Evolutionary conservation across 2,329 filamentous ascomycete species (phyloP).

Genomic region (Xylariaceae sp.): DNA sequence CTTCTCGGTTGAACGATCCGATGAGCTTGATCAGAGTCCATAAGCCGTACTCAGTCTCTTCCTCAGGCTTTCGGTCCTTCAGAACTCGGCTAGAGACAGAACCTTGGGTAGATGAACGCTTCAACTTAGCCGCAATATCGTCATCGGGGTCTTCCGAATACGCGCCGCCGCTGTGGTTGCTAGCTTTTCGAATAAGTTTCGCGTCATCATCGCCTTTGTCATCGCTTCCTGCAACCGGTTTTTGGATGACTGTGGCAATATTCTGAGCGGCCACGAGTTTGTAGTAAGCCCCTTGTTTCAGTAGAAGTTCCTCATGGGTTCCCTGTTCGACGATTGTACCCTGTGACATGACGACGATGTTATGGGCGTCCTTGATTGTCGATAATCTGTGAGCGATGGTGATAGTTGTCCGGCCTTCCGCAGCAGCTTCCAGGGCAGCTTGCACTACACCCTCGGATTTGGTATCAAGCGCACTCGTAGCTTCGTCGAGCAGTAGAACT

Average conservation of each 20-base stretch:
- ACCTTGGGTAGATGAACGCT: slow-evolving; percentile 49
- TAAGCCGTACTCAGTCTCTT: slow-evolving; percentile 57
- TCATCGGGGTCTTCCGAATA: slow-evolving; percentile 56
- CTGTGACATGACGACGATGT: slow-evolving; percentile 86
- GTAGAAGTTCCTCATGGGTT: slow-evolving; percentile 73
- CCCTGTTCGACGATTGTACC: slow-evolving; percentile 91
- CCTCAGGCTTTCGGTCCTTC: slow-evolving; percentile 46
- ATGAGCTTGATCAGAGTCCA: slow-evolving; percentile 76
- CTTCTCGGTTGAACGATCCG: slow-evolving; percentile 68
- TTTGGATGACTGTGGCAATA: slow-evolving; percentile 53
- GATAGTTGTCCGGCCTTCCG: slow-evolving; percentile 85
- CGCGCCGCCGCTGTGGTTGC: slow-evolving; percentile 35
- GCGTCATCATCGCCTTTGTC: slow-evolving; percentile 38
- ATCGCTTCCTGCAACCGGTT: slow-evolving; percentile 45
- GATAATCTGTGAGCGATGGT: slow-evolving; percentile 93
- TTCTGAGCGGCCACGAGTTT: slow-evolving; percentile 84
- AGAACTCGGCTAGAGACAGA: slow-evolving; percentile 68
- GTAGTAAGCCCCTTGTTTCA: slow-evolving; percentile 66
- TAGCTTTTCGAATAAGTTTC: slow-evolving; percentile 43
- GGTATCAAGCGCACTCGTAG: slow-evolving; percentile 88
- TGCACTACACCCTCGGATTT: slow-evolving; percentile 94
- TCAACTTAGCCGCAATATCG: slow-evolving; percentile 52
- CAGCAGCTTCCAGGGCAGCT: slow-evolving; percentile 79
- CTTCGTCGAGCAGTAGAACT: slow-evolving; percentile 87
- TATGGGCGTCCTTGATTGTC: slow-evolving; percentile 89